Conservation (phyloP, 345 rosid species). For the Salix arbutifolia region DNA sequence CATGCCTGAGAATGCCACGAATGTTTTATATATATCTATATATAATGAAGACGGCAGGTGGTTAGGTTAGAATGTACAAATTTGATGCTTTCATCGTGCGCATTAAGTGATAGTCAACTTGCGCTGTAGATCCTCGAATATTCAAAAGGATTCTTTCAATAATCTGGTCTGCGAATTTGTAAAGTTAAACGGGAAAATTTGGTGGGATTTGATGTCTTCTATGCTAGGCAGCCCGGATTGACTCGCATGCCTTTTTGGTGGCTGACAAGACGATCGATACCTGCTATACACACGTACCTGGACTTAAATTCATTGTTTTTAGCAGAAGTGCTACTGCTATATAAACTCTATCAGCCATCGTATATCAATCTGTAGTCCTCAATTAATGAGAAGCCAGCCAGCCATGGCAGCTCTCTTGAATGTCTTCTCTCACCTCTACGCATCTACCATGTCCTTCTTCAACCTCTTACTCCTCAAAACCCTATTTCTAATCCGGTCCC, state of each 20-base stretch:
- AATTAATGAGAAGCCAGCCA: background rate
- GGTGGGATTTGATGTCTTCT: background rate
- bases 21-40: too few species aligned
- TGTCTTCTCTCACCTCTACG: conserved; percentile 25
- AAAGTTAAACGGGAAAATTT: background rate
- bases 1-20: too few species aligned
- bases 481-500: conserved; percentile 21
- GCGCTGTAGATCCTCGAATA: background rate
- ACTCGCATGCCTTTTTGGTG: background rate
- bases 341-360: background rate
- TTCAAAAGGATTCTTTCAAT: background rate
- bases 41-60: background rate
- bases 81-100: background rate
- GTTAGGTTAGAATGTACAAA: background rate
- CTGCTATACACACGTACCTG: background rate
- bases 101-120: background rate
- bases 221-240: background rate
- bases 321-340: background rate
- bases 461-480: conserved; percentile 28
- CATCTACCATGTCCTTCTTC: conserved; percentile 31
- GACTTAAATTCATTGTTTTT: background rate
- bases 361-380: background rate
- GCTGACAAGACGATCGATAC: background rate
- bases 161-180: background rate
- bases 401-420: conserved; percentile 33